These are phyloP conservation scores for Choanephora cucurbitarum DNA, from an alignment of 371 early-diverging fungal species.

Conservation along the genomic window DNA sequence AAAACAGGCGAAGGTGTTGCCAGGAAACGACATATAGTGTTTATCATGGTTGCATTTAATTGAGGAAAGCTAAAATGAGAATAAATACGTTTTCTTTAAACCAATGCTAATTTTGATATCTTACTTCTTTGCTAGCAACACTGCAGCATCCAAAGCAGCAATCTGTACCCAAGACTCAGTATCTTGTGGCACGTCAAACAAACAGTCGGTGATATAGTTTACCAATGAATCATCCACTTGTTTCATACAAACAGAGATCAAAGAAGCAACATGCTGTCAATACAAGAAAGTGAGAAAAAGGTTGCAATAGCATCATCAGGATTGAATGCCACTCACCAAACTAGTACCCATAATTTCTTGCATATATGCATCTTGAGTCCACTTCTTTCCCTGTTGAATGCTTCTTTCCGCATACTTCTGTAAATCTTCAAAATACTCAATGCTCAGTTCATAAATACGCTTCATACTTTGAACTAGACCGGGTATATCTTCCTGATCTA, in stretches of 20 bases:
- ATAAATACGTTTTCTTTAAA: background rate
- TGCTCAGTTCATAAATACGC: slow-evolving; percentile 54
- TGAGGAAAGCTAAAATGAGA: slow-evolving; percentile 47
- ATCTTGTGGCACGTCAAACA: slow-evolving; percentile 52
- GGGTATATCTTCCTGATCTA: slow-evolving; percentile 17
- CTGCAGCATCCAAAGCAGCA: slow-evolving; percentile 61
- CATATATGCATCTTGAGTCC: slow-evolving; percentile 60
- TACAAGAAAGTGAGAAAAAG: no score
- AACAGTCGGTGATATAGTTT: slow-evolving; percentile 55
- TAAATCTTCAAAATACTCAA: slow-evolving; percentile 61
- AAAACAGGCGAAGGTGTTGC: slow-evolving; percentile 67
- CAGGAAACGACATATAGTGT: slow-evolving; percentile 61
- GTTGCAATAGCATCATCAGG: no score
- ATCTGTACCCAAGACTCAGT: slow-evolving; percentile 59
- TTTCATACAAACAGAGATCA: slow-evolving; percentile 56
- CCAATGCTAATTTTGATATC: background rate
- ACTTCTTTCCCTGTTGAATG: slow-evolving; percentile 46
- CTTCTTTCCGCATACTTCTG: slow-evolving; percentile 49
- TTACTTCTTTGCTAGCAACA: slow-evolving; percentile 64
- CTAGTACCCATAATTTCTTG: slow-evolving; percentile 66
- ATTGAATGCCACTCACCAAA: slow-evolving; percentile 63
- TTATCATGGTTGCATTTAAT: slow-evolving; percentile 35
- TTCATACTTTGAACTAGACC: slow-evolving; percentile 38
- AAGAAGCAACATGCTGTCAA: slow-evolving; percentile 58
- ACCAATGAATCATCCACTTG: slow-evolving; percentile 66